Evolutionary conservation across 1,284 basidiomycete genomes (phyloP).

Genomic region (Inonotus obliquus): DNA sequence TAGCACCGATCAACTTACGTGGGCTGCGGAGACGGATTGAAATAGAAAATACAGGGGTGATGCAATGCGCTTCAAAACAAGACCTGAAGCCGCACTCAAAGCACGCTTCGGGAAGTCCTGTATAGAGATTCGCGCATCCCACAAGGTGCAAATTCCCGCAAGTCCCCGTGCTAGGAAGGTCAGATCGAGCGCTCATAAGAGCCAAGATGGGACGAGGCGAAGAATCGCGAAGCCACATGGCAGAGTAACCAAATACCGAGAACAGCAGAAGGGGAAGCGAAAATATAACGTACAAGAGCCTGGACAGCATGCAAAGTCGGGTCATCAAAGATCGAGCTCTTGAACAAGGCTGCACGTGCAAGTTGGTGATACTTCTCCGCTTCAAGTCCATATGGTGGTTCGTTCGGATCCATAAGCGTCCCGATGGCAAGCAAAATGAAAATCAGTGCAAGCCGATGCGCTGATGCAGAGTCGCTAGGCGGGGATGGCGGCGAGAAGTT

Average conservation of each 20-base stretch:
- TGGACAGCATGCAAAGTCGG: conserved; percentile 71
- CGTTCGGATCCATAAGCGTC: conserved; percentile 59
- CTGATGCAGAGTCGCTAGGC: conserved; percentile 49
- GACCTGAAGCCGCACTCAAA: not conserved
- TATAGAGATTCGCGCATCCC: no score
- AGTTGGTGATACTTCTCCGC: conserved; percentile 77
- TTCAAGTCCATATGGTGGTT: conserved; percentile 65
- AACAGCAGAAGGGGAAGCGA: conserved; percentile 1
- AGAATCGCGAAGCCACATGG: not conserved
- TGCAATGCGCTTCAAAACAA: not conserved
- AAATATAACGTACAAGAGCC: conserved; percentile 47
- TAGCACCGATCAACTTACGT: not conserved
- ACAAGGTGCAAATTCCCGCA: no score
- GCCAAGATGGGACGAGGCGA: not conserved
- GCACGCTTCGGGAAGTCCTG: not conserved
- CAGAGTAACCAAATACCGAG: not conserved
- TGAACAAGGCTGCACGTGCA: conserved; percentile 66
- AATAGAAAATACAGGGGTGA: not conserved
- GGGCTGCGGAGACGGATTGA: not conserved
- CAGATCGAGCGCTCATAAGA: not conserved
- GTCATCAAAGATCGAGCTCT: conserved; percentile 66
- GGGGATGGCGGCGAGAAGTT: conserved; percentile 11
- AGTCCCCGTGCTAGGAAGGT: no score
- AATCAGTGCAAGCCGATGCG: conserved; percentile 65
- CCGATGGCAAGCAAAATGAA: conserved; percentile 76